Conservation (phyloP, 768 basidiomycete genomes). For the Mycena polygramma region DNA sequence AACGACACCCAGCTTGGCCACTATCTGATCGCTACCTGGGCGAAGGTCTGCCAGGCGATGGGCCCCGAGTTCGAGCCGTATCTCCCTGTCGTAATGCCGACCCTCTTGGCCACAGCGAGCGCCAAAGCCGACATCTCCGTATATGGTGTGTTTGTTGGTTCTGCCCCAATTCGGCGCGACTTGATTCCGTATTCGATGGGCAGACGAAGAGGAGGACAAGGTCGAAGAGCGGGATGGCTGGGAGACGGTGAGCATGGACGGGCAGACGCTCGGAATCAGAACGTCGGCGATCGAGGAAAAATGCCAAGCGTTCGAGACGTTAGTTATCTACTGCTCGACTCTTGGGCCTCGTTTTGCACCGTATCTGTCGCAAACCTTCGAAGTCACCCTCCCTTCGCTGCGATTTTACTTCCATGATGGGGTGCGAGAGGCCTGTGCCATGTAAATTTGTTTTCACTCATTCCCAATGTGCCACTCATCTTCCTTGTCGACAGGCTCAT, state of each 20-base stretch:
- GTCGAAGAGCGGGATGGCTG: constrained; percentile 77
- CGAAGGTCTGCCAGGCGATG: constrained; percentile 89
- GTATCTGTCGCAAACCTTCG: constrained; percentile 77
- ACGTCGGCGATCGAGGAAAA: constrained; percentile 89
- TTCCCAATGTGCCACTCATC: neutral
- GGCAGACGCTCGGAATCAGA: constrained; percentile 80
- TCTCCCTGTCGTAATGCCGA: constrained; percentile 87
- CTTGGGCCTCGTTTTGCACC: constrained; percentile 77
- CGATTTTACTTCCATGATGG: constrained; percentile 89
- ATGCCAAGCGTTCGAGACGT: constrained; percentile 89
- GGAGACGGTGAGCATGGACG: constrained; percentile 85
- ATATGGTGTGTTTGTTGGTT: constrained; percentile 62
- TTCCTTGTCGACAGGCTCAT: constrained; percentile 64
- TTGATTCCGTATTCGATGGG: neutral
- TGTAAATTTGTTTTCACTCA: constrained; percentile 60
- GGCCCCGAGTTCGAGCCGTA: constrained; percentile 90
- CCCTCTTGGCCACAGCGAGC: constrained; percentile 78
- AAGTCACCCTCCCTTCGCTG: constrained; percentile 78
- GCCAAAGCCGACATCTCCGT: constrained; percentile 86
- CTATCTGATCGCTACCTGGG: constrained; percentile 90
- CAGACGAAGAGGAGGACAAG: constrained; percentile 69
- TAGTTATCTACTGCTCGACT: constrained; percentile 83
- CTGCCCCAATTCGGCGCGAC: neutral
- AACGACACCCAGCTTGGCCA: constrained; percentile 79
- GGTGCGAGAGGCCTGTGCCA: constrained; percentile 81